phyloP scores from a whole-genome alignment of 306 rosid genomes.

The Dicorynia guianensis region DNA sequence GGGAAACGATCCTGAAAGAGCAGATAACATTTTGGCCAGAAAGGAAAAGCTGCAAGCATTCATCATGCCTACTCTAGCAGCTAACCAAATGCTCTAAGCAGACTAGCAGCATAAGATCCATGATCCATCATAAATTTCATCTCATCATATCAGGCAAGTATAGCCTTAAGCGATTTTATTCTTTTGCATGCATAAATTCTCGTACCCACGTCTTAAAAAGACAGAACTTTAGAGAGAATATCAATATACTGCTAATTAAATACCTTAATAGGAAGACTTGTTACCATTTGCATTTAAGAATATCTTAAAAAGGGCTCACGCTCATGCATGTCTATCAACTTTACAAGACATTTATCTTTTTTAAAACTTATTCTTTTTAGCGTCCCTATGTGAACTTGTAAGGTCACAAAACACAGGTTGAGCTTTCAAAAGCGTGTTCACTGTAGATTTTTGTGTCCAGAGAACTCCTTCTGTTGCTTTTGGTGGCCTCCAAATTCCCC shows the following conservation, averaged over 20 bases:
- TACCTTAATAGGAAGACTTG: not conserved
- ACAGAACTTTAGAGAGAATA: too few relatives aligned
- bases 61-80: not conserved
- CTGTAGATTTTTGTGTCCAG: not conserved
- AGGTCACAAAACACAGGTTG: not conserved
- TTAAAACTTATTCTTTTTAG: not conserved
- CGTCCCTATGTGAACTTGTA: conserved; percentile 15
- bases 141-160: too few relatives aligned
- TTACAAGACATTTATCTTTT: too few relatives aligned
- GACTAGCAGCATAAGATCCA: too few relatives aligned
- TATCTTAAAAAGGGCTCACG: not conserved
- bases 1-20: not conserved
- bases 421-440: conserved; percentile 1
- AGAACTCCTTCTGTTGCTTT: not conserved
- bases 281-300: not conserved
- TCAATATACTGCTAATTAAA: not conserved
- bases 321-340: not conserved
- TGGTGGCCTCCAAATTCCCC: not conserved
- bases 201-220: too few relatives aligned
- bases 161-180: too few relatives aligned
- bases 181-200: too few relatives aligned
- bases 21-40: not conserved
- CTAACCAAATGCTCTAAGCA: too few relatives aligned
- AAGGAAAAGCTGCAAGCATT: not conserved
- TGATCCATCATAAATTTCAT: too few relatives aligned